phyloP scores from a whole-genome alignment of 2,329 filamentous ascomycete species.

The Fusarium virguliforme region DNA sequence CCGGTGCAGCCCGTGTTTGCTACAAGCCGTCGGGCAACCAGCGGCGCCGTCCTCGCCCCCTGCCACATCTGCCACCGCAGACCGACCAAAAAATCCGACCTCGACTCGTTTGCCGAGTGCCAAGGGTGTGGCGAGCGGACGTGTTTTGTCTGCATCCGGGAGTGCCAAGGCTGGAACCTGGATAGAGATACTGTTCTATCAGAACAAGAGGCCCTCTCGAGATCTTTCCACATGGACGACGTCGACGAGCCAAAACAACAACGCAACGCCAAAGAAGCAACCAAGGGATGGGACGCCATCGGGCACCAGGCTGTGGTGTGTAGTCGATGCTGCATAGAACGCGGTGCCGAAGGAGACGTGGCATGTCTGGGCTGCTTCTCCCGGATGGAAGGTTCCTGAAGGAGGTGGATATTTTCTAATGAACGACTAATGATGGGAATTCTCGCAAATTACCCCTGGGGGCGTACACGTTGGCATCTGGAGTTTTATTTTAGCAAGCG shows the following conservation, averaged over 20 bases:
- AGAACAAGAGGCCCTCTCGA: slow-evolving; percentile 58
- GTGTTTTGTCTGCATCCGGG: slow-evolving; percentile 79
- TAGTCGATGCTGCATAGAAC: slow-evolving; percentile 79
- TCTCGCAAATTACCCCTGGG: slow-evolving; percentile 19
- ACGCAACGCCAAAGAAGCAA: slow-evolving; percentile 32
- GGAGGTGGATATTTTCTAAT: slow-evolving; percentile 28
- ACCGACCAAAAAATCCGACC: slow-evolving; percentile 75
- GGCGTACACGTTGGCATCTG: slow-evolving; percentile 8
- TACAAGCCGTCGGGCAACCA: slow-evolving; percentile 28
- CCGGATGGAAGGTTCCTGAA: slow-evolving; percentile 57
- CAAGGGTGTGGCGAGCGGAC: slow-evolving; percentile 73
- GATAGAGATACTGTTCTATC: slow-evolving; percentile 47
- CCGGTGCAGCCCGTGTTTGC: slow-evolving; percentile 42
- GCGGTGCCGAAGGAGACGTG: slow-evolving; percentile 75
- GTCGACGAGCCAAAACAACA: slow-evolving; percentile 56
- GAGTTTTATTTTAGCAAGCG: slow-evolving; percentile 12
- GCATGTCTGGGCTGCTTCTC: slow-evolving; percentile 76
- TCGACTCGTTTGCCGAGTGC: slow-evolving; percentile 78
- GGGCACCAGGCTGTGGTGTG: slow-evolving; percentile 72
- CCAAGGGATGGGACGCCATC: slow-evolving; percentile 57
- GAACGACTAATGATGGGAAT: slow-evolving; percentile 41
- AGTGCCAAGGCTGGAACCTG: slow-evolving; percentile 69
- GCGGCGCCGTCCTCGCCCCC: slow-evolving; percentile 61
- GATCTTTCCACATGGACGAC: slow-evolving; percentile 69
- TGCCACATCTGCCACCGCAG: slow-evolving; percentile 79